Evolutionary conservation across 1,284 basidiomycete genomes (phyloP), one percentile per base, ranked within the genome.

Genomic region (Ustilago cynodontis): DNA sequence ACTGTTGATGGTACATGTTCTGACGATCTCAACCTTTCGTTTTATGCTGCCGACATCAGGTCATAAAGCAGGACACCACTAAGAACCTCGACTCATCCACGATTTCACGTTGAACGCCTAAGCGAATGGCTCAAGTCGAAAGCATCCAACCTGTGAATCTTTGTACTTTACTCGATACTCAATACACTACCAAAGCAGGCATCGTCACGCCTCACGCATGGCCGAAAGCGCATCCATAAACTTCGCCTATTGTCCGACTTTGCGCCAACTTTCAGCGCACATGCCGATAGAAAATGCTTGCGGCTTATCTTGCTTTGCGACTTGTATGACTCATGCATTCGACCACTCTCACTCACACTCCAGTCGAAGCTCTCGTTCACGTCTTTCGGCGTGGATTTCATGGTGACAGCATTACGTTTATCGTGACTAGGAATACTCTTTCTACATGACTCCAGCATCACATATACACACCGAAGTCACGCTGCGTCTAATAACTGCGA

Each of bases 401-500:
- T 20, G 7, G n/a, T 16, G 41, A 20, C 20, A 20, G 20, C n/a
- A 43, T 20, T 43, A 20, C 41, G 41, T 43, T 43, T 33, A 11
- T n/a, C 14, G 37, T 39, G 41, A 43, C 18, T n/a, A 8, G 11
- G 20, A 22, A 20, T n/a, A 22, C n/a, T 43, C 41, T 43, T 43
- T 43, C 41, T 43, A 6, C 43, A 47, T 47, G 7, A 5, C 43
- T 47, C 9, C 16, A 16, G 13, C 37, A 43, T 43, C 41, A 26
- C 47, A 4, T 28, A 8, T 16, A 26, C 26, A n/a, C n/a, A n/a
- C n/a, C n/a, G 20, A 14, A 28, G 22, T 3, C 16, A 28, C 24
- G 24, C 26, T 49, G 5, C 26, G 24, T 47, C 64, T 82, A 85
- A 66, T 85, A 85, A 50, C 68, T 75, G 51, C 84, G 74, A 53